These are phyloP conservation scores for Lactarius trivialis DNA, from an alignment of 768 basidiomycete genomes.

Conservation along the genomic window DNA sequence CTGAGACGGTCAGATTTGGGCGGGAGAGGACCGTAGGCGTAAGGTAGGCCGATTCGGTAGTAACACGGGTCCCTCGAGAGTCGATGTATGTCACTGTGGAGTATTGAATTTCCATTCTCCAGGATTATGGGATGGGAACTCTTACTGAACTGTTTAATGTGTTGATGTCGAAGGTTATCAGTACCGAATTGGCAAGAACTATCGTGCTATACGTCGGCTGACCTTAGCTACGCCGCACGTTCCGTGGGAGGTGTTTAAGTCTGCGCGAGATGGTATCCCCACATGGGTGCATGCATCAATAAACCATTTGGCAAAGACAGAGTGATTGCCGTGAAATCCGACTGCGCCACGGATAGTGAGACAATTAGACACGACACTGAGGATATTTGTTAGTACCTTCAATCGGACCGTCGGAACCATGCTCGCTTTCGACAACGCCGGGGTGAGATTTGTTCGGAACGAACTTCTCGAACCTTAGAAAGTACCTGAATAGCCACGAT, in stretches of 20 bases:
- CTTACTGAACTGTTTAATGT: slow-evolving; percentile 28
- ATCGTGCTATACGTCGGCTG: slow-evolving; percentile 21
- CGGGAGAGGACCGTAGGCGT: slow-evolving; percentile 56
- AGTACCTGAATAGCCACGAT: slow-evolving; percentile 42
- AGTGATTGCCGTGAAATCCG: slow-evolving; percentile 48
- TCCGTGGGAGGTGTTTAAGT: slow-evolving; percentile 52
- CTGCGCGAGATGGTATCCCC: slow-evolving; percentile 46
- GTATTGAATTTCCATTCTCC: slow-evolving; percentile 16
- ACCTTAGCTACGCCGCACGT: slow-evolving; percentile 59
- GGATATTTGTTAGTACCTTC: slow-evolving; percentile 25
- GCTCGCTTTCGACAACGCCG: slow-evolving; percentile 39
- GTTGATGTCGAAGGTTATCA: not conserved
- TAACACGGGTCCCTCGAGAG: slow-evolving; percentile 45
- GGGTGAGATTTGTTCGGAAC: slow-evolving; percentile 45
- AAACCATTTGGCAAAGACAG: slow-evolving; percentile 44
- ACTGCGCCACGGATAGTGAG: slow-evolving; percentile 28
- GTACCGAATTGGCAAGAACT: not conserved
- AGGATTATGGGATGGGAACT: not conserved
- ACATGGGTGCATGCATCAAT: slow-evolving; percentile 44
- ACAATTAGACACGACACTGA: not conserved
- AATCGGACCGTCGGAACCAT: slow-evolving; percentile 51
- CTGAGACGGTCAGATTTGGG: slow-evolving; percentile 57
- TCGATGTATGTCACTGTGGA: slow-evolving; percentile 61
- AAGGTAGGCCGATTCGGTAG: slow-evolving; percentile 61
- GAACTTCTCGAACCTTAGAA: slow-evolving; percentile 61